Evolutionary conservation across 2,329 filamentous ascomycete species (phyloP).

Genomic region (Aspergillus sp.): DNA sequence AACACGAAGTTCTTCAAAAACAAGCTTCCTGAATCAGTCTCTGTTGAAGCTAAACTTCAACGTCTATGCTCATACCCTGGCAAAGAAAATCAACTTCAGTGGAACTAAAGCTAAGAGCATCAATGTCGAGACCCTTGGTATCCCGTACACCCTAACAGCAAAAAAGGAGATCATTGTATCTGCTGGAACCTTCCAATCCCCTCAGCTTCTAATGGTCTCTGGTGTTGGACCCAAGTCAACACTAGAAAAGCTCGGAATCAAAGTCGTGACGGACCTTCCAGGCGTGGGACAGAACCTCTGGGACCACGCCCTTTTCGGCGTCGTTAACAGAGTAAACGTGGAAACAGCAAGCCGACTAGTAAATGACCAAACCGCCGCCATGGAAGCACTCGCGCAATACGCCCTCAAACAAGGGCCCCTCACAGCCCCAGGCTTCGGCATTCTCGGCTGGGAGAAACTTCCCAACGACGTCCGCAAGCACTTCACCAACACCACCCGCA

Average conservation of each 20-base stretch:
- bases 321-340: slow-evolving; percentile 6
- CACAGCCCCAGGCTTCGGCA: slow-evolving; percentile 9
- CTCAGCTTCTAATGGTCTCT: slow-evolving; percentile 25
- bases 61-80: slow-evolving; percentile 11
- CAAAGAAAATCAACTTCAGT: slow-evolving; percentile 14
- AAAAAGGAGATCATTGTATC: slow-evolving; percentile 15
- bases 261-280: background rate
- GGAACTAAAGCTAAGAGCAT: slow-evolving; percentile 10
- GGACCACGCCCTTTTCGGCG: slow-evolving; percentile 14
- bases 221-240: slow-evolving; percentile 19
- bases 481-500: slow-evolving; percentile 12
- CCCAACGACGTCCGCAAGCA: slow-evolving; percentile 15
- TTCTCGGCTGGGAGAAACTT: slow-evolving; percentile 26
- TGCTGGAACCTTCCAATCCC: slow-evolving; percentile 16
- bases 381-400: background rate
- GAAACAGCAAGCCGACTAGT: slow-evolving; percentile 3
- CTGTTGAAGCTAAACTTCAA: background rate
- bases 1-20: slow-evolving; percentile 6
- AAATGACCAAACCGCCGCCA: background rate
- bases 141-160: slow-evolving; percentile 3
- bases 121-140: slow-evolving; percentile 3
- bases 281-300: slow-evolving; percentile 16
- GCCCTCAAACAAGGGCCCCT: slow-evolving; percentile 6
- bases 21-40: background rate
- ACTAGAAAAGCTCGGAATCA: slow-evolving; percentile 7